Evolutionary conservation across 108 stramenopile genomes (phyloP), one percentile per base, ranked within the genome.

Genomic region (Pseudonitzschia multistriata): DNA sequence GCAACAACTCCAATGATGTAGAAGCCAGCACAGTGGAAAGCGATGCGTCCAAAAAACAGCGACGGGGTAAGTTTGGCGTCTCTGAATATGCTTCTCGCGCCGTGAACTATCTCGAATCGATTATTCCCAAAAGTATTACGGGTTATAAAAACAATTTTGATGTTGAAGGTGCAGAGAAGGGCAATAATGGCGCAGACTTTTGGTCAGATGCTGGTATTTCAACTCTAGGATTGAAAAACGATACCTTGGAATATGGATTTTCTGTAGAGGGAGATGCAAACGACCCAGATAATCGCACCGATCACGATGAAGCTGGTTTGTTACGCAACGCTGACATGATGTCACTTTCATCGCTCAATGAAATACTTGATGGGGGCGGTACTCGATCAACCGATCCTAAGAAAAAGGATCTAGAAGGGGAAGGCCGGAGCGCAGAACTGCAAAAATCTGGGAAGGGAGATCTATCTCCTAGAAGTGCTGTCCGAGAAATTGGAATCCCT

Each of bases 291-390:
- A 29, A 59, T 33, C 14, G n/a, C 8, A 10, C 35, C 11, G n/a
- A 34, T 33, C 31, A 59, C n/a, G 57, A 59, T 11, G n/a, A 42
- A 64, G 42, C 62, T 45, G 42, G 27, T 35, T 64, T 47, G 25
- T 24, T 21, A 42, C 37, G 42, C 6, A 64, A 62, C 62, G 45
- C 55, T 48, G 74, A 75, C 31, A 60, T 75, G 29, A 75, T 75
- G 67, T 75, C 74, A 7, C 66, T 75, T 39, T 69, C 74, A 2
- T 69, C 68, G 6, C 59, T 75, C 7, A 75, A 75, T 42, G 74
- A 75, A 42, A 75, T 75, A 55, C 36, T 75, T 15, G 74, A 75
- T 54, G 74, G 67, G 2, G 10, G 17, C 13, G 57, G 57, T 10
- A 64, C 36, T 56, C n/a, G 53, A 69, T 42, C 54, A 50, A 40